Evolutionary conservation across 192 early-diverging fungal genomes (phyloP).

Genomic region (Rhizophlyctis rosea): DNA sequence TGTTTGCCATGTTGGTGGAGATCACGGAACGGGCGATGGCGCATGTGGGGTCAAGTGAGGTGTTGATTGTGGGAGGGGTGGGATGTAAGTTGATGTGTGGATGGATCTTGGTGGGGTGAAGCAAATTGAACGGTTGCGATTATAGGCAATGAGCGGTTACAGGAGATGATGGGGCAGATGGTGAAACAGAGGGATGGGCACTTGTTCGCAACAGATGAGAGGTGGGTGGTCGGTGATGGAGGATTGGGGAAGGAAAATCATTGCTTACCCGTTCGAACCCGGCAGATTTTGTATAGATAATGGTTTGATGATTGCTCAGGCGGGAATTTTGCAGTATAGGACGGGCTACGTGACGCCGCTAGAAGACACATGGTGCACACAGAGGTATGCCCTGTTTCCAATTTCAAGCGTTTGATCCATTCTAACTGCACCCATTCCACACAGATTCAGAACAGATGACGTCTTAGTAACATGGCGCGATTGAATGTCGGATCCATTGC

Average conservation of each 20-base stretch:
- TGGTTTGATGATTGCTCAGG: slow-evolving; percentile 99
- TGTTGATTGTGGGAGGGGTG: slow-evolving; percentile 95
- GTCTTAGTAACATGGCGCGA: slow-evolving; percentile 41
- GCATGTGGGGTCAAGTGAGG: slow-evolving; percentile 86
- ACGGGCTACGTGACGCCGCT: slow-evolving; percentile 79
- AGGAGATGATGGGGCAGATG: slow-evolving; percentile 99
- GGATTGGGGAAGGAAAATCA: no score
- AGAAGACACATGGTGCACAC: slow-evolving; percentile 87
- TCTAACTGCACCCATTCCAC: neutral
- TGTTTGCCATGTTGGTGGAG: slow-evolving; percentile 99
- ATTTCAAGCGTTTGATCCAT: neutral
- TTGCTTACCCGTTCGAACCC: no score
- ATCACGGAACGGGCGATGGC: slow-evolving; percentile 99
- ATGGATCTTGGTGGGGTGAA: neutral
- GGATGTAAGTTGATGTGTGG: slow-evolving; percentile 60
- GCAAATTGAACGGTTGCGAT: neutral
- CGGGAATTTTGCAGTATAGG: slow-evolving; percentile 81
- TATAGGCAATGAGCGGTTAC: slow-evolving; percentile 79
- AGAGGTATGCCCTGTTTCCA: slow-evolving; percentile 51
- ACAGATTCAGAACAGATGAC: slow-evolving; percentile 41
- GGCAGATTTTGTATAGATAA: slow-evolving; percentile 94
- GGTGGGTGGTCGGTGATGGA: slow-evolving; percentile 50
- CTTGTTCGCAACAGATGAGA: slow-evolving; percentile 95
- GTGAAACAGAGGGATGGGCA: slow-evolving; percentile 78
- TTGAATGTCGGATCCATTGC: no score